Percentiles rank a stretch among this genome's conserved stretches.
These are phyloP conservation scores for Suhomyces yuchorum DNA, from an alignment of 1,139 yeast species.

Conservation along the genomic window DNA sequence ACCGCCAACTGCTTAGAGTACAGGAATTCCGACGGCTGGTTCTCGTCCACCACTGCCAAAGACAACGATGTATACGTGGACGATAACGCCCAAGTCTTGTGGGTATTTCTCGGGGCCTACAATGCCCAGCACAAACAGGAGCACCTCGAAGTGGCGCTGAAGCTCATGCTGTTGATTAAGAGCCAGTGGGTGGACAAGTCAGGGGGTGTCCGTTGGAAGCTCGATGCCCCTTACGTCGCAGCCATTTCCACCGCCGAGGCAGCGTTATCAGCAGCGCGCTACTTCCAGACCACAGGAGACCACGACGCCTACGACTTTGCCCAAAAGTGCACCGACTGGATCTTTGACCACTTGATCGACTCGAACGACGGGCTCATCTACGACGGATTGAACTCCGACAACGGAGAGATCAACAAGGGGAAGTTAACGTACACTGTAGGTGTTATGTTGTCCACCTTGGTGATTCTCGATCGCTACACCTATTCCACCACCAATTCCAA, in stretches of 20 bases:
- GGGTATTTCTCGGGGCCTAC: slow-evolving; percentile 19
- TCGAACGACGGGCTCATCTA: slow-evolving; percentile 16
- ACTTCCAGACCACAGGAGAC: slow-evolving; percentile 14
- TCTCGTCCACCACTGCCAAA: slow-evolving; percentile 17
- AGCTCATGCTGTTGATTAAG: slow-evolving; percentile 14
- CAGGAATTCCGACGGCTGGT: slow-evolving; percentile 17
- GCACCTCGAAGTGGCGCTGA: slow-evolving; percentile 12
- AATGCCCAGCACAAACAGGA: slow-evolving; percentile 9
- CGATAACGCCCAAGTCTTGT: slow-evolving; percentile 20
- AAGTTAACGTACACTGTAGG: slow-evolving; percentile 22
- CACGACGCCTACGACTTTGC: slow-evolving; percentile 13
- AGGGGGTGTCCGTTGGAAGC: slow-evolving; percentile 19
- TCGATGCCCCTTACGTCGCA: slow-evolving; percentile 17
- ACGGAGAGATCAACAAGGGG: slow-evolving; percentile 16
- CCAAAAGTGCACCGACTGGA: slow-evolving; percentile 15
- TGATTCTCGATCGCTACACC: slow-evolving; percentile 14
- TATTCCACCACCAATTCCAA: slow-evolving; percentile 8
- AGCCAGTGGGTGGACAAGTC: slow-evolving; percentile 14
- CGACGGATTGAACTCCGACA: slow-evolving; percentile 16
- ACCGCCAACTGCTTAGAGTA: slow-evolving; percentile 14
- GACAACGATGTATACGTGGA: slow-evolving; percentile 19
- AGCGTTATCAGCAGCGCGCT: slow-evolving; percentile 18
- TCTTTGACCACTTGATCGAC: slow-evolving; percentile 14
- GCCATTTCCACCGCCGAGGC: slow-evolving; percentile 20
- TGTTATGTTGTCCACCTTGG: slow-evolving; percentile 15